Percentiles rank a stretch among this genome's conserved stretches.
Conservation (phyloP, 352 stramenopile species). For the Globisporangium polare region DNA sequence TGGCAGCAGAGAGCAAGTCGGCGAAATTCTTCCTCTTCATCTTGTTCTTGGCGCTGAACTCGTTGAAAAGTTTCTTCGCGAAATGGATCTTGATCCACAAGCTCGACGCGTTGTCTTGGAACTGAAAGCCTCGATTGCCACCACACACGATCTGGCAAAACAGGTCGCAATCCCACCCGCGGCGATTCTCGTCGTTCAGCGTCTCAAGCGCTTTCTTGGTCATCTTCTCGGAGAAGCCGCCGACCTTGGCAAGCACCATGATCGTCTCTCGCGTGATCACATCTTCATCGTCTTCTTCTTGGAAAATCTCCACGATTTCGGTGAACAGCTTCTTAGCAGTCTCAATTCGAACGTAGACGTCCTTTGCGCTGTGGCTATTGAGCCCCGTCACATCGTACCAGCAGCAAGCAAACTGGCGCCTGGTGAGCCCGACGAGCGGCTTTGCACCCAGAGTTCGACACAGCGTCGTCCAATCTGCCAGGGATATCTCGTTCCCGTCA, state of each 20-base stretch:
- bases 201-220: constrained; percentile 21
- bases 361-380: constrained; percentile 33
- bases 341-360: constrained; percentile 42
- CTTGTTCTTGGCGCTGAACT: constrained; percentile 31
- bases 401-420: constrained; percentile 51
- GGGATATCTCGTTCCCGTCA: constrained; percentile 22
- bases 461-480: constrained; percentile 28
- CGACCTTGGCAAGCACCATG: constrained; percentile 26
- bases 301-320: constrained; percentile 40
- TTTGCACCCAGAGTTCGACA: constrained; percentile 37
- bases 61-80: constrained; percentile 40
- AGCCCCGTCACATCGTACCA: constrained; percentile 45
- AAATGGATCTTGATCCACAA: constrained; percentile 54
- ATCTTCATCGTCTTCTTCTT: constrained; percentile 27
- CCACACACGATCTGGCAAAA: constrained; percentile 42
- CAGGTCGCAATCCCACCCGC: constrained; percentile 31
- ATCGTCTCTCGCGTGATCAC: constrained; percentile 37
- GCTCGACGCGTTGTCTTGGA: constrained; percentile 34
- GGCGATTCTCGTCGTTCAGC: constrained; percentile 15
- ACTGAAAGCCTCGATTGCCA: constrained; percentile 23
- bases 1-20: constrained; percentile 34
- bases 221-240: constrained; percentile 23
- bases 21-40: constrained; percentile 41
- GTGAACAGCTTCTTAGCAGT: constrained; percentile 43
- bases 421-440: constrained; percentile 28